These are phyloP conservation scores for Fusarium marasasianum DNA, from an alignment of 2,329 filamentous ascomycete genomes.

Conservation along the genomic window DNA sequence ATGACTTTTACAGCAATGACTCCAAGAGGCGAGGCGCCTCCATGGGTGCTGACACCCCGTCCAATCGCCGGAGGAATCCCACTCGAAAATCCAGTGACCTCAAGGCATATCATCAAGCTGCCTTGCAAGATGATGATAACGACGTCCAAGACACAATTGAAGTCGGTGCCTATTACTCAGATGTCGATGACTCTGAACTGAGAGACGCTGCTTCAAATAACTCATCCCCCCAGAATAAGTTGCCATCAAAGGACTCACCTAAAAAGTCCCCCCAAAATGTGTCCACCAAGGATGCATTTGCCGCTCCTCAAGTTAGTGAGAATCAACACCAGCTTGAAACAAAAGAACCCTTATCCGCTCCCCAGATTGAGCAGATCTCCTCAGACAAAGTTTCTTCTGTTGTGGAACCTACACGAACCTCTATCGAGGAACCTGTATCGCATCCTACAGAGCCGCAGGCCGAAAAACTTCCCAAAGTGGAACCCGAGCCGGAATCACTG, in stretches of 20 bases:
- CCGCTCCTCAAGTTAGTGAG: conserved; percentile 13
- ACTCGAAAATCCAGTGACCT: conserved; percentile 51
- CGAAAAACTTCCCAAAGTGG: conserved; percentile 31
- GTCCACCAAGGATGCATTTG: conserved; percentile 21
- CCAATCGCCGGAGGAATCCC: conserved; percentile 52
- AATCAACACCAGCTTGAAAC: neutral
- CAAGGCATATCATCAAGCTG: conserved; percentile 45
- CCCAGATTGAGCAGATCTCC: conserved; percentile 1
- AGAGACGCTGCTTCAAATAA: conserved; percentile 40
- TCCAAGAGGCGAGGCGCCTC: conserved; percentile 51
- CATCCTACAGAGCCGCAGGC: conserved; percentile 31
- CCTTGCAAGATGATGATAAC: conserved; percentile 52
- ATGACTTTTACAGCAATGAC: conserved; percentile 44
- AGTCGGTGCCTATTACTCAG: conserved; percentile 57
- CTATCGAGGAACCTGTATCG: conserved; percentile 21
- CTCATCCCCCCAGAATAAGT: conserved; percentile 44
- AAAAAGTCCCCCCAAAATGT: conserved; percentile 17
- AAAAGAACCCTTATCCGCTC: conserved; percentile 6
- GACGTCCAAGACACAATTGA: conserved; percentile 68
- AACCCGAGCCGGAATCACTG: conserved; percentile 24
- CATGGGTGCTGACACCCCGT: conserved; percentile 48
- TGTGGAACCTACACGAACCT: conserved; percentile 27
- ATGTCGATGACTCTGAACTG: conserved; percentile 46
- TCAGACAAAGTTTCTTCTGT: conserved; percentile 13
- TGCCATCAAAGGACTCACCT: conserved; percentile 30